These are phyloP conservation scores for Conringia planisiliqua DNA, from an alignment of 345 rosid genomes.

Conservation along the genomic window DNA sequence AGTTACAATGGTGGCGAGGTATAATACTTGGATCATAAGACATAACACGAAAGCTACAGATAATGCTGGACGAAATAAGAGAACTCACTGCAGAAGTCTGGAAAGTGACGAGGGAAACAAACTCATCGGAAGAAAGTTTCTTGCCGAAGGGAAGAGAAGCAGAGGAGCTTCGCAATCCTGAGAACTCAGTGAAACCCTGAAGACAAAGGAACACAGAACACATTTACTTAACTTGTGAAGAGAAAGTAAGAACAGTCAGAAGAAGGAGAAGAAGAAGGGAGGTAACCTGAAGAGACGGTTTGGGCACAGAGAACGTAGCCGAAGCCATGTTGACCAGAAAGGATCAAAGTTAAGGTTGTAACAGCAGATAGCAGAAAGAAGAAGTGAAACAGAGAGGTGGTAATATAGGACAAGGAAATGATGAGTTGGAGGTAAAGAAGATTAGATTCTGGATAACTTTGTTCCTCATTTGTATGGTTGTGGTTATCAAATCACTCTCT, in stretches of 20 bases:
- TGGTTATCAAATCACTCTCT: constrained; percentile 9
- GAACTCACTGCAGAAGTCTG: constrained; percentile 80
- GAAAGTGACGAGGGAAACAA: constrained; percentile 54
- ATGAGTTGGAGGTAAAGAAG: constrained; percentile 41
- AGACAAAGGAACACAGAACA: constrained; percentile 31
- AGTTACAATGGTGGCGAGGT: background rate
- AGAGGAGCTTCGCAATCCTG: constrained; percentile 67
- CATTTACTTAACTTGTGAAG: background rate
- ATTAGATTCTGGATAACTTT: constrained; percentile 82
- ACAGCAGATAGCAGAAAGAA: constrained; percentile 12
- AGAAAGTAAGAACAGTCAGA: background rate
- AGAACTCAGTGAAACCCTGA: constrained; percentile 69
- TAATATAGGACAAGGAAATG: constrained; percentile 17
- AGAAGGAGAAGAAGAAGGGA: background rate
- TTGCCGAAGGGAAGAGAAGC: constrained; percentile 52
- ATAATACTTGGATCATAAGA: background rate
- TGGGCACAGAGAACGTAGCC: constrained; percentile 79
- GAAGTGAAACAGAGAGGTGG: background rate
- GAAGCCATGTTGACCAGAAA: constrained; percentile 57
- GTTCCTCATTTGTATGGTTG: constrained; percentile 30
- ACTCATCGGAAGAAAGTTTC: constrained; percentile 67
- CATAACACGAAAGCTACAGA: background rate
- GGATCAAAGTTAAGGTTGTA: constrained; percentile 12
- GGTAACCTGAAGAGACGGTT: constrained; percentile 76
- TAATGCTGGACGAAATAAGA: background rate